Conservation (phyloP, 225 moss, liverwort and hornwort genomes). For the Thuidium tamariscinum region DNA sequence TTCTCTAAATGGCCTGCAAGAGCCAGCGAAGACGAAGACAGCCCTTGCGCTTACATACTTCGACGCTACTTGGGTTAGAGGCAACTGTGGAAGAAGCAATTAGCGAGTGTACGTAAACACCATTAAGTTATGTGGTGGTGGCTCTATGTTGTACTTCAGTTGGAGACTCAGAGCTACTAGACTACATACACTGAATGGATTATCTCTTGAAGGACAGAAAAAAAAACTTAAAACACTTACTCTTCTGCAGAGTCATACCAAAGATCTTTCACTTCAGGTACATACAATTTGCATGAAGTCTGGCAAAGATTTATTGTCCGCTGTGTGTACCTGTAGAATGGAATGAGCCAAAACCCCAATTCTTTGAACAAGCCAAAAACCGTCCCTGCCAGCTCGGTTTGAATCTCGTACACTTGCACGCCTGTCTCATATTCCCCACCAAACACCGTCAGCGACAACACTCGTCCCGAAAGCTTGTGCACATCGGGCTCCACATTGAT, state of each 20-base stretch:
- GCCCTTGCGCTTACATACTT: neutral
- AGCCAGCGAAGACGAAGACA: accelerated
- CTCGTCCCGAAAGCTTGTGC: neutral
- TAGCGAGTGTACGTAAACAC: neutral
- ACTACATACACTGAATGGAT: neutral
- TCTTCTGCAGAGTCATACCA: neutral
- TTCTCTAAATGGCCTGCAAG: neutral
- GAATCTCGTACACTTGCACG: neutral
- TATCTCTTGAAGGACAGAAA: too few species aligned
- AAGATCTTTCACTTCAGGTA: neutral
- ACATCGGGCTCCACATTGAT: neutral
- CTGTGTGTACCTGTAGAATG: neutral
- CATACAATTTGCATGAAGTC: neutral
- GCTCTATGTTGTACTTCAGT: neutral
- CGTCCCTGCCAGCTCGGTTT: neutral
- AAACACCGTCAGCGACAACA: neutral
- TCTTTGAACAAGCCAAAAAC: neutral
- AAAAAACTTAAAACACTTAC: neutral
- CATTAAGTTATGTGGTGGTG: neutral
- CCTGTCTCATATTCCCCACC: slow-evolving; percentile 8
- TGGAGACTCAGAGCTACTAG: neutral
- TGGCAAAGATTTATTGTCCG: neutral
- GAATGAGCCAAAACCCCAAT: neutral
- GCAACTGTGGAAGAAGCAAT: neutral
- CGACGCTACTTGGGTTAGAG: neutral